Percentiles rank a stretch among this genome's conserved stretches.
phyloP scores from a whole-genome alignment of 2,329 filamentous ascomycete genomes.

The Hypoxylon sp. region DNA sequence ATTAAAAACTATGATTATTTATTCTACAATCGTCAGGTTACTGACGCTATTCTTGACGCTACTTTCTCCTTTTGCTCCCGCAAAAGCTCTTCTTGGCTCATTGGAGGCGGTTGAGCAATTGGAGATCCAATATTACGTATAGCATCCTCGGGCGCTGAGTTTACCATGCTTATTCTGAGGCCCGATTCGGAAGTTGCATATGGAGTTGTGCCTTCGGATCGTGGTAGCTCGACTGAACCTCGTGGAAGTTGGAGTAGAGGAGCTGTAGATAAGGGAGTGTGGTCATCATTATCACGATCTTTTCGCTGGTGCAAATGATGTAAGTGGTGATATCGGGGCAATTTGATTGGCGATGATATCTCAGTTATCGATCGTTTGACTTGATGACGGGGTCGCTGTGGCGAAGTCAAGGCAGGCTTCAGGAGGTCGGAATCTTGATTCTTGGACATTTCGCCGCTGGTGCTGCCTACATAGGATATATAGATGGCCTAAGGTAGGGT shows the following conservation, averaged over 20 bases:
- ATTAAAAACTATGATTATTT: neutral
- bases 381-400: constrained; percentile 64
- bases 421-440: constrained; percentile 53
- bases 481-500: constrained; percentile 31
- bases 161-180: constrained; percentile 60
- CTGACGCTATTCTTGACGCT: constrained; percentile 60
- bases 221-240: constrained; percentile 63
- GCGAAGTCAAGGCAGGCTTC: constrained; percentile 54
- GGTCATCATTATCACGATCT: constrained; percentile 56
- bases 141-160: constrained; percentile 49
- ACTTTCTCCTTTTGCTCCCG: constrained; percentile 61
- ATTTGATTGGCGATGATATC: constrained; percentile 62
- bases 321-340: constrained; percentile 56
- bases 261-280: constrained; percentile 50
- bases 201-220: constrained; percentile 63
- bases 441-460: constrained; percentile 53
- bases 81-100: constrained; percentile 59
- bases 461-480: constrained; percentile 25
- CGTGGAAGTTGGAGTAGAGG: constrained; percentile 53
- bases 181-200: constrained; percentile 59
- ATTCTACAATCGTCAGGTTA: constrained; percentile 26
- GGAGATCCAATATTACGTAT: constrained; percentile 43
- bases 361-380: constrained; percentile 71
- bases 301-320: constrained; percentile 57
- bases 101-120: constrained; percentile 39